Evolutionary conservation across 2,329 filamentous ascomycete species (phyloP).

Genomic region (Pseudocercospora macadamiae): DNA sequence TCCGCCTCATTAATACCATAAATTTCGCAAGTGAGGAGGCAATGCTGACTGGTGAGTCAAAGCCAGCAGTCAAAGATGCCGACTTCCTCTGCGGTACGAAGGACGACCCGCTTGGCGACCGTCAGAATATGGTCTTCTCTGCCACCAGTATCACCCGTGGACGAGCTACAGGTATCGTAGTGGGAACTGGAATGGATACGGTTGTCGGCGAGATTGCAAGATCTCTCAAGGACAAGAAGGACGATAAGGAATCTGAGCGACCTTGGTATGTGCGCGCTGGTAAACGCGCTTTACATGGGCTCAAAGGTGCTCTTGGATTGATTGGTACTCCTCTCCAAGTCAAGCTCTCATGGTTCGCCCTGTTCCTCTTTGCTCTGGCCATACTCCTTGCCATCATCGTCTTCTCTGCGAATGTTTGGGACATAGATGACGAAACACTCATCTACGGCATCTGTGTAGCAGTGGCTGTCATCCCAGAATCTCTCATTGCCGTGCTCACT

Average conservation of each 20-base stretch:
- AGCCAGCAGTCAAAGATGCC: slow-evolving; percentile 45
- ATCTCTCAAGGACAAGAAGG: slow-evolving; percentile 38
- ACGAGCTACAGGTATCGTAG: slow-evolving; percentile 62
- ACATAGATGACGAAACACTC: slow-evolving; percentile 47
- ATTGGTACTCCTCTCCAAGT: slow-evolving; percentile 79
- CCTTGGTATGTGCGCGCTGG: slow-evolving; percentile 20
- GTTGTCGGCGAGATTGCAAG: slow-evolving; percentile 68
- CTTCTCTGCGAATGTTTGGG: slow-evolving; percentile 60
- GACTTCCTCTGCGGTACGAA: slow-evolving; percentile 33
- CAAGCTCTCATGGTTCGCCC: slow-evolving; percentile 81
- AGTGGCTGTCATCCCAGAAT: slow-evolving; percentile 52
- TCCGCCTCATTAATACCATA: slow-evolving; percentile 63
- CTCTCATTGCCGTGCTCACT: slow-evolving; percentile 67
- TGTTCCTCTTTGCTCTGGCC: slow-evolving; percentile 75
- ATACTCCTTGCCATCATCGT: slow-evolving; percentile 71
- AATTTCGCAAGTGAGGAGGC: slow-evolving; percentile 78
- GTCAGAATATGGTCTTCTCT: slow-evolving; percentile 66
- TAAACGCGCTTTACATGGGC: slow-evolving; percentile 59
- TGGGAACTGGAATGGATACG: slow-evolving; percentile 64
- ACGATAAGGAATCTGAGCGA: slow-evolving; percentile 15
- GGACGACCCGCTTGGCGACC: slow-evolving; percentile 62
- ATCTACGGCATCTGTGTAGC: slow-evolving; percentile 54
- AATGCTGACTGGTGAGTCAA: slow-evolving; percentile 70
- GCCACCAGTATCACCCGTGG: slow-evolving; percentile 67
- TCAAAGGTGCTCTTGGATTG: slow-evolving; percentile 41